A percentile compares a stretch with the other conserved stretches of the same genome.
phyloP scores from a whole-genome alignment of 2,329 filamentous ascomycete species.

The Alternaria sp. region DNA sequence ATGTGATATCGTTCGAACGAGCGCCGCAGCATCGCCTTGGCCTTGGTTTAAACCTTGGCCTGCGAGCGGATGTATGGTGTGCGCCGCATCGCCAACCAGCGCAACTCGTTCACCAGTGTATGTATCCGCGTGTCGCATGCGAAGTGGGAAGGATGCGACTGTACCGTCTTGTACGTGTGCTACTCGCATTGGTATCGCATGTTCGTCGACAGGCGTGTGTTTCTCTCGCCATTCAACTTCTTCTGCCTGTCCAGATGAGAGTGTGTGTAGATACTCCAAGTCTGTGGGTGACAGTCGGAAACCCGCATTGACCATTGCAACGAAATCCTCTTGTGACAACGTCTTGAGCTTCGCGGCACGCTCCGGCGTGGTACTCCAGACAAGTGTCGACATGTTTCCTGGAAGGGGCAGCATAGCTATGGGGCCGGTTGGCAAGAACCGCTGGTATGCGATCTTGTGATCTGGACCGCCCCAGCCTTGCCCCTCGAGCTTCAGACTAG shows the following conservation, averaged over 20 bases:
- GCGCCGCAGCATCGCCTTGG: slow-evolving; percentile 83
- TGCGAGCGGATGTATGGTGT: slow-evolving; percentile 92
- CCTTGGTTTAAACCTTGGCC: slow-evolving; percentile 96
- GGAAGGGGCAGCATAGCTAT: slow-evolving; percentile 91
- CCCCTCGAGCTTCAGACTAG: slow-evolving; percentile 77
- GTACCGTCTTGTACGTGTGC: slow-evolving; percentile 78
- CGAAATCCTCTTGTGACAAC: slow-evolving; percentile 75
- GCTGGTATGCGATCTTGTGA: slow-evolving; percentile 85
- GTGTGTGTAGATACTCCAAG: slow-evolving; percentile 80
- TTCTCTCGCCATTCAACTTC: slow-evolving; percentile 85
- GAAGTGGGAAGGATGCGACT: slow-evolving; percentile 88
- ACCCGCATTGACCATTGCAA: slow-evolving; percentile 89
- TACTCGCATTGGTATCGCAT: slow-evolving; percentile 69
- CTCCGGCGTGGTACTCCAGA: slow-evolving; percentile 91
- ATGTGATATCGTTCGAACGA: slow-evolving; percentile 76
- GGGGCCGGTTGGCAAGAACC: slow-evolving; percentile 91
- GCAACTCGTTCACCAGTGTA: slow-evolving; percentile 92
- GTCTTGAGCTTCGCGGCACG: slow-evolving; percentile 82
- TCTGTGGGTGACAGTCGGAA: slow-evolving; percentile 84
- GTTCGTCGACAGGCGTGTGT: slow-evolving; percentile 66
- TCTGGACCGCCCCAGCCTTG: slow-evolving; percentile 50
- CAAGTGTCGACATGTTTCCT: slow-evolving; percentile 80
- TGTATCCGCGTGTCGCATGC: slow-evolving; percentile 90
- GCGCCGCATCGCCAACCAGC: slow-evolving; percentile 91
- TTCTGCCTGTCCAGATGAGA: slow-evolving; percentile 62